phyloP scores from a whole-genome alignment of 1,139 yeast genomes.

The Taphrina wiesneri region DNA sequence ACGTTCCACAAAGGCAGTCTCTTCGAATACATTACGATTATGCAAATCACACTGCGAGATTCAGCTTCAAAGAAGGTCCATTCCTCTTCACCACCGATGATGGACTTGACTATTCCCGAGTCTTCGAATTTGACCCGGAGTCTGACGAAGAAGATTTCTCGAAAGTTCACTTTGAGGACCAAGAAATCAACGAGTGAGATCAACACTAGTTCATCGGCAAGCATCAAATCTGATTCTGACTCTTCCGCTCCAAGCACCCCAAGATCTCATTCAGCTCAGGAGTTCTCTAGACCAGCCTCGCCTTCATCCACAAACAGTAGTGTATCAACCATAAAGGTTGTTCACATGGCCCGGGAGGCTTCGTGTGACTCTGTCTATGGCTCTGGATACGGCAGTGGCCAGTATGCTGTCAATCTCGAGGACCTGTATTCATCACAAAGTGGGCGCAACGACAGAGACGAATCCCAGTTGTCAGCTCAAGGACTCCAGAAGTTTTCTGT shows the following conservation, averaged over 20 bases:
- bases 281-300: neutral
- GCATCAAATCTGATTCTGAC: neutral
- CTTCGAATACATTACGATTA: neutral
- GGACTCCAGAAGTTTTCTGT: constrained; percentile 29
- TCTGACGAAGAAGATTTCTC: constrained; percentile 8
- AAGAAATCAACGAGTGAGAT: neutral
- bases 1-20: neutral
- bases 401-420: constrained; percentile 29
- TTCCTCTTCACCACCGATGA: neutral
- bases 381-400: constrained; percentile 27
- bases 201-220: neutral
- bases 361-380: constrained; percentile 7
- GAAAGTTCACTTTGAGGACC: constrained; percentile 1
- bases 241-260: neutral
- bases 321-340: neutral
- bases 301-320: neutral
- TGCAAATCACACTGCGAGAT: neutral
- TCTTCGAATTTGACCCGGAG: neutral
- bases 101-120: neutral
- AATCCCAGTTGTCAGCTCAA: neutral
- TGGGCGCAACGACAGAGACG: neutral
- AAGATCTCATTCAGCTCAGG: neutral
- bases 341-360: constrained; percentile 3
- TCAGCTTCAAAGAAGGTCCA: neutral
- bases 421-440: constrained; percentile 1